These are phyloP conservation scores for Didymosphaeria variabile DNA, from an alignment of 2,329 filamentous ascomycete genomes.

Conservation along the genomic window DNA sequence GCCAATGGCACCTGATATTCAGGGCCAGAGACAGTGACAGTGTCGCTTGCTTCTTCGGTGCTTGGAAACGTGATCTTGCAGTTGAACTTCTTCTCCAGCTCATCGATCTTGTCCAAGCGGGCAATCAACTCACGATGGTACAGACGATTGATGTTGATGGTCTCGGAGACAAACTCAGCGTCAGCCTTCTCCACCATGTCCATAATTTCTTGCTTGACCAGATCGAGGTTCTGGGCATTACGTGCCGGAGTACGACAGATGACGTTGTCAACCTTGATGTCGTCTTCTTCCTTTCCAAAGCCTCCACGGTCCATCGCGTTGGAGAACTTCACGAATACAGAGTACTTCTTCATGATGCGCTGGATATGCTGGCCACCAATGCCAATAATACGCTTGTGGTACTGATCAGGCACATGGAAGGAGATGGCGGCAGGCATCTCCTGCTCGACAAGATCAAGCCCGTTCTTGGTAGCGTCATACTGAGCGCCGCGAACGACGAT, in stretches of 20 bases:
- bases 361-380: conserved; percentile 99
- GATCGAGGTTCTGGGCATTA: conserved; percentile 94
- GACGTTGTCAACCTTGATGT: conserved; percentile 98
- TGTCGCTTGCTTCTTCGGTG: conserved; percentile 95
- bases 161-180: conserved; percentile 94
- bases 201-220: conserved; percentile 98
- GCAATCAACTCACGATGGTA: conserved; percentile 95
- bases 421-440: conserved; percentile 99
- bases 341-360: conserved; percentile 99
- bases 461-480: conserved; percentile 94
- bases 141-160: conserved; percentile 90
- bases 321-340: conserved; percentile 98
- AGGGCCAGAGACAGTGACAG: conserved; percentile 93
- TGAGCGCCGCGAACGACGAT: conserved; percentile 94
- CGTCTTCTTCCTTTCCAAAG: conserved; percentile 94
- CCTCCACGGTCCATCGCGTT: conserved; percentile 98
- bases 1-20: conserved; percentile 98
- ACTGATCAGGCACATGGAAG: conserved; percentile 98
- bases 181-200: conserved; percentile 99
- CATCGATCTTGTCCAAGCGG: conserved; percentile 87
- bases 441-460: conserved; percentile 91
- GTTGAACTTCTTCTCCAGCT: conserved; percentile 98
- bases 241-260: conserved; percentile 97
- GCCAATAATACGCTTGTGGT: conserved; percentile 98
- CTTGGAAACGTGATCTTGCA: conserved; percentile 99